Evolutionary conservation across 106 monocot genomes (phyloP).

Genomic region (Dioscorea zingiberensis): DNA sequence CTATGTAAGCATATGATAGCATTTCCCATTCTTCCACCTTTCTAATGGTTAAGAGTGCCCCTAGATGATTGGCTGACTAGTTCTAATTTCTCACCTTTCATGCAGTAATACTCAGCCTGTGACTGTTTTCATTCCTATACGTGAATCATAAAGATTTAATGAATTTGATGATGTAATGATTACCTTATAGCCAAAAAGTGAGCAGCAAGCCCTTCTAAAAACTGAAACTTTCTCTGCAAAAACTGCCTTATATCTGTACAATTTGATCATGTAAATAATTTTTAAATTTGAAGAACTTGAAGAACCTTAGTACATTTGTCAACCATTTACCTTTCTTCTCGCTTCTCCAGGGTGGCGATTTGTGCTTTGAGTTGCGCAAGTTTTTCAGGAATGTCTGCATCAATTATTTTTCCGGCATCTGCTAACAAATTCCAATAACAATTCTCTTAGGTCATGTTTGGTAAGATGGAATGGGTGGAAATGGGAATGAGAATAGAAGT

Average conservation of each 20-base stretch:
- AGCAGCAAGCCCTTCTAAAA: conserved; percentile 95
- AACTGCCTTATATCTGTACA: conserved; percentile 87
- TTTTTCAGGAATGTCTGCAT: conserved; percentile 76
- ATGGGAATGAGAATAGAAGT: too few relatives aligned
- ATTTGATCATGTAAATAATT: background rate
- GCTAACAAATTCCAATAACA: background rate
- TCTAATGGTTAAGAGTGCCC: too few relatives aligned
- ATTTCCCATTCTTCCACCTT: too few relatives aligned
- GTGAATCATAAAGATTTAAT: too few relatives aligned
- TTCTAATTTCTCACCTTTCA: too few relatives aligned
- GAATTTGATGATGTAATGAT: background rate
- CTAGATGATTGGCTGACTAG: too few relatives aligned
- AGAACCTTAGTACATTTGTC: background rate
- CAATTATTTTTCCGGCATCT: conserved; percentile 63
- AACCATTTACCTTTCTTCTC: conserved; percentile 77
- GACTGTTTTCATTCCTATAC: too few relatives aligned
- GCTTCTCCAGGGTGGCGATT: conserved; percentile 94
- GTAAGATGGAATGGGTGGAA: too few relatives aligned
- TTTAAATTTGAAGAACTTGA: background rate
- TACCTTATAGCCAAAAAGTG: conserved; percentile 98
- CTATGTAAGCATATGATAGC: too few relatives aligned
- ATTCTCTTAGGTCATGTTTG: too few relatives aligned
- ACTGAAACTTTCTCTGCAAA: conserved; percentile 98
- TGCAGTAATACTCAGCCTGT: too few relatives aligned
- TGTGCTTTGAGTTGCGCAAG: conserved; percentile 89